Evolutionary conservation across 208 protist species (phyloP).

Genomic region (Trypanosoma avium): DNA sequence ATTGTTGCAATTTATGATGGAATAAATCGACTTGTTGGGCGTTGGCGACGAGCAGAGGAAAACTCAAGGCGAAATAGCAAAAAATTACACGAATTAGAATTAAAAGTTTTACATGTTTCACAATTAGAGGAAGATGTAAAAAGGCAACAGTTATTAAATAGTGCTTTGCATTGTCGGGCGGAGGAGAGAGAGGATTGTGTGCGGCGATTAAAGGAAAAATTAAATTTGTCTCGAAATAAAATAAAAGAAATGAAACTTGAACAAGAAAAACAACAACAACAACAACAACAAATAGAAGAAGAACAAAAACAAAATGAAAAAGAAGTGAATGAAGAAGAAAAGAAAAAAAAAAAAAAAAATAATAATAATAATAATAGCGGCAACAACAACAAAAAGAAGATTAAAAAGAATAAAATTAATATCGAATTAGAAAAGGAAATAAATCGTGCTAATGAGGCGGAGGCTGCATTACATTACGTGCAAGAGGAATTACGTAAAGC

Average conservation of each 20-base stretch:
- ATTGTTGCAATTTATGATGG: constrained; percentile 3
- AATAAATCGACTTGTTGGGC: not conserved
- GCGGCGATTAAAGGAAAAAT: not conserved
- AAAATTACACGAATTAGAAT: not conserved
- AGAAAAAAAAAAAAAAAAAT: not conserved
- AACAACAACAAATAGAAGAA: too few relatives aligned
- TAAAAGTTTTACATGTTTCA: not conserved
- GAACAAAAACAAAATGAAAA: too few relatives aligned
- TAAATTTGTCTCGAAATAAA: too few relatives aligned
- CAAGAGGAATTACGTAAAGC: not conserved
- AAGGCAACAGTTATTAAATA: not conserved
- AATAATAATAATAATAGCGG: not conserved
- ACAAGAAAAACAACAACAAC: too few relatives aligned
- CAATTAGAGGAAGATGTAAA: not conserved
- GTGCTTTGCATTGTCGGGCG: constrained; percentile 2
- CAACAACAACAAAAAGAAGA: not conserved
- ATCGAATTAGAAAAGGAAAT: not conserved
- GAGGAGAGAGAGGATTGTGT: constrained; percentile 3
- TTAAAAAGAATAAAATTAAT: not conserved
- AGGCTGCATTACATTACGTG: not conserved
- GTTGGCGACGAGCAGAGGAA: constrained; percentile 1
- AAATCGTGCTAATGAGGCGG: not conserved
- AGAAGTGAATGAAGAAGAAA: too few relatives aligned
- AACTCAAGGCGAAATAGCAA: not conserved
- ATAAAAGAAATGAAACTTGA: too few relatives aligned